Percentiles rank a stretch among this genome's conserved stretches.
phyloP scores from a whole-genome alignment of 1,284 basidiomycete genomes.

The Pyrrhoderma noxium region DNA sequence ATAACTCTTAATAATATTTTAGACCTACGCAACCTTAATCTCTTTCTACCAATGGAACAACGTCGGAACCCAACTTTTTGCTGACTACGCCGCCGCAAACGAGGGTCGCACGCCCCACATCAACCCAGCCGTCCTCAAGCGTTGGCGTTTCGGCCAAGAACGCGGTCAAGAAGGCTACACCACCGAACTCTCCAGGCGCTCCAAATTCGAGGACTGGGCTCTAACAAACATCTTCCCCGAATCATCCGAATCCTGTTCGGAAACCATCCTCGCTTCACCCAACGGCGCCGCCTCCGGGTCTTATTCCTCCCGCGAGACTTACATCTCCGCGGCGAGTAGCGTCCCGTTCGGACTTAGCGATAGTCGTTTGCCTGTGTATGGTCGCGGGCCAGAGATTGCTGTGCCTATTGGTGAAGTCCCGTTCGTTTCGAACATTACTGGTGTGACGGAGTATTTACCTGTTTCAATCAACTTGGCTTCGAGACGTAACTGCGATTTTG shows the following conservation, averaged over 20 bases:
- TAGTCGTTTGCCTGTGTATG: slow-evolving; percentile 26
- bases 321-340: slow-evolving; percentile 21
- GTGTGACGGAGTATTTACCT: slow-evolving; percentile 33
- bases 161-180: slow-evolving; percentile 23
- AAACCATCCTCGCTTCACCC: slow-evolving; percentile 32
- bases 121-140: slow-evolving; percentile 30
- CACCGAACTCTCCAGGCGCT: slow-evolving; percentile 23
- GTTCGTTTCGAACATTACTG: slow-evolving; percentile 34
- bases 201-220: slow-evolving; percentile 32
- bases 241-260: slow-evolving; percentile 29
- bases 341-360: slow-evolving; percentile 29
- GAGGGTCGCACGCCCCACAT: slow-evolving; percentile 34
- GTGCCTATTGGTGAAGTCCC: slow-evolving; percentile 35
- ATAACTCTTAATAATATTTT: not conserved
- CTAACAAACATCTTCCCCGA: slow-evolving; percentile 25
- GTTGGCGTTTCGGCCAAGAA: slow-evolving; percentile 31
- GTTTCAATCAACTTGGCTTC: slow-evolving; percentile 34
- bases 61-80: slow-evolving; percentile 32
- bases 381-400: slow-evolving; percentile 33
- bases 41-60: slow-evolving; percentile 31
- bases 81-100: slow-evolving; percentile 30
- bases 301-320: slow-evolving; percentile 13
- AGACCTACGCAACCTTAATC: slow-evolving; percentile 31
- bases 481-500: slow-evolving; percentile 33
- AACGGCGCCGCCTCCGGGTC: slow-evolving; percentile 17